Base-by-base conservation (phyloP, 177 flowering plant genomes). In the Vitis hybrid region DNA sequence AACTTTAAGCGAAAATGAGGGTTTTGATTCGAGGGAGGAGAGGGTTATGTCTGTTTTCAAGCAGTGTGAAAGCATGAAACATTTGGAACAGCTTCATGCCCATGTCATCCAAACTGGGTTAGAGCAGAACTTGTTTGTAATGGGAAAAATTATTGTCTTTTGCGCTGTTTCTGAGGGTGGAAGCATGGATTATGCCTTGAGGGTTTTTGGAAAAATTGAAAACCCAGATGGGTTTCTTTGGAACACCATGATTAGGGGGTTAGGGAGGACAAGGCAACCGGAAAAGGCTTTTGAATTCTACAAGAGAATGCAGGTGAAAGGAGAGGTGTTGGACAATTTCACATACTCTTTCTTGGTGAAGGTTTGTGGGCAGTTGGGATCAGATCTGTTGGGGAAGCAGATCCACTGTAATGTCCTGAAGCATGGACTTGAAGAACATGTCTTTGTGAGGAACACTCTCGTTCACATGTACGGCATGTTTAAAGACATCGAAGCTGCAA, bases 161-260 rank as follows among this genome's bases (percentile, higher is more conserved):
- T 82, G 85, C 21, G 81, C 84, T 1, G 82, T 75, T 62, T 84
- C 84, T 0, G 79, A 75, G 14, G 48, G 32, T 11, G 86, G 82
- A 19, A 76, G 76, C 34, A 83, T 87, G 88, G 80, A 68, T 54
- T 88, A 90, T 57, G 92, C 89, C 0, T 74, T 68, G 10, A 75
- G 80, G 0, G 80, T 83, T 39, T 87, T 88, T 69, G 74, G 78
- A 7, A 71, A 69, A 32, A 78, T 84, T 32, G 69, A 75, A 57
- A 70, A 65, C 56, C 88, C 92, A 55, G 90, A 88, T 82, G 87
- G 85, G 80, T 88, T 90, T 78, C 51, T 85, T 14, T 87, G 85
- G 88, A 87, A 84, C 62, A 83, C 88, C 18, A 85, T 86, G 88
- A 88, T 88, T 62, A 82, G 92, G 71, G 92, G 94, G 15, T 79